Conservation (phyloP, 805 yeast genomes). For the Metschnikowia kofuensis region DNA sequence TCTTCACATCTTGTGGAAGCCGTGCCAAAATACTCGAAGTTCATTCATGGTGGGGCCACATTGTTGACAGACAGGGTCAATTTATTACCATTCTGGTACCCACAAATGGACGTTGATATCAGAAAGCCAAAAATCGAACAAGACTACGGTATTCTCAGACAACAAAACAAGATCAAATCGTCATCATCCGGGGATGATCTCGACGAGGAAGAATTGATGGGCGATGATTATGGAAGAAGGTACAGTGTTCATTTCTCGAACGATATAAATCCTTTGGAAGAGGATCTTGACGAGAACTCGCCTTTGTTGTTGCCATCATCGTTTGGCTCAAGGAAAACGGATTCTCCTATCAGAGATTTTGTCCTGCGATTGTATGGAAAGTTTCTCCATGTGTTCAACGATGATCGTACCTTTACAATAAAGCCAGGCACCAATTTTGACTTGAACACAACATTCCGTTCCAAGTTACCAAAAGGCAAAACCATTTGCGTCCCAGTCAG, state of each 20-base stretch:
- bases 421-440: slow-evolving; percentile 45
- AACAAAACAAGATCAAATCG: slow-evolving; percentile 27
- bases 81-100: slow-evolving; percentile 93
- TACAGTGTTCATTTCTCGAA: slow-evolving; percentile 44
- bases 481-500: slow-evolving; percentile 89
- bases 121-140: slow-evolving; percentile 74
- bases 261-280: slow-evolving; percentile 45
- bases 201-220: slow-evolving; percentile 68
- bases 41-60: slow-evolving; percentile 95
- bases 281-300: slow-evolving; percentile 47
- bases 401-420: slow-evolving; percentile 44
- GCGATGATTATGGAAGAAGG: slow-evolving; percentile 22
- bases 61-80: slow-evolving; percentile 78
- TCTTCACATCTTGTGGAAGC: slow-evolving; percentile 94
- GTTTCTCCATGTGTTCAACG: slow-evolving; percentile 41
- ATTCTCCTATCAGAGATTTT: slow-evolving; percentile 33
- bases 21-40: slow-evolving; percentile 95
- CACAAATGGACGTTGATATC: slow-evolving; percentile 95
- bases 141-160: slow-evolving; percentile 62
- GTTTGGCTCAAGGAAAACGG: slow-evolving; percentile 24
- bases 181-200: slow-evolving; percentile 53
- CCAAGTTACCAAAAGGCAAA: slow-evolving; percentile 84
- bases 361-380: slow-evolving; percentile 31
- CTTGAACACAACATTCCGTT: slow-evolving; percentile 42
- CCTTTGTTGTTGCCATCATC: slow-evolving; percentile 42